phyloP scores from a whole-genome alignment of 257 asterid species.

The Marsdenia floribunda region DNA sequence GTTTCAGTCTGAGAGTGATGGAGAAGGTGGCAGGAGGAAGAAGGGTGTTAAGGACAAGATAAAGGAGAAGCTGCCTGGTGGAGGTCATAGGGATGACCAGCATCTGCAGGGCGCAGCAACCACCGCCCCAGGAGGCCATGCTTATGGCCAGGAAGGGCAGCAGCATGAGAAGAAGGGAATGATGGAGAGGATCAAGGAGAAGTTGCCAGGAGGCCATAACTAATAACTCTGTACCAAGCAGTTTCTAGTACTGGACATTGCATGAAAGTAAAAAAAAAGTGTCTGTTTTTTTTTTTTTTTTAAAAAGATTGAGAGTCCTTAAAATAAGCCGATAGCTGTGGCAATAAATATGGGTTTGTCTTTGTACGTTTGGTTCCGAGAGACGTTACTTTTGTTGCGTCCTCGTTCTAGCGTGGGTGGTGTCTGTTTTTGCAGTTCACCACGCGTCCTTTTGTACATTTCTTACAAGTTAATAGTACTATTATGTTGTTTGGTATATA shows the following conservation, averaged over 20 bases:
- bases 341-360: neutral
- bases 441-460: neutral
- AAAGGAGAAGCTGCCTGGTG: slow-evolving; percentile 37
- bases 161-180: slow-evolving; percentile 68
- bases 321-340: neutral
- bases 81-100: slow-evolving; percentile 33
- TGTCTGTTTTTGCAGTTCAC: neutral
- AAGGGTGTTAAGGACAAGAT: slow-evolving; percentile 39
- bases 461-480: too few species aligned
- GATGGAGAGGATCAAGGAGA: slow-evolving; percentile 76
- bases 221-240: neutral
- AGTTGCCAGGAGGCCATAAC: slow-evolving; percentile 54
- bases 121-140: slow-evolving; percentile 13
- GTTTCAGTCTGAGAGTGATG: slow-evolving; percentile 40
- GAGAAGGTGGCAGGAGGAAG: slow-evolving; percentile 46
- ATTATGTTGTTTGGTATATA: too few species aligned
- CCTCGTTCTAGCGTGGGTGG: neutral
- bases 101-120: neutral
- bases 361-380: neutral
- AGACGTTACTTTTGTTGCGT: neutral
- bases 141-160: slow-evolving; percentile 25
- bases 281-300: neutral
- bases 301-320: neutral
- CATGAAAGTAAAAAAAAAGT: neutral
- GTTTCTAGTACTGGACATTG: neutral